These are phyloP conservation scores for Carex arenaria DNA, from an alignment of 202 grass and related monocot genomes.

Conservation along the genomic window DNA sequence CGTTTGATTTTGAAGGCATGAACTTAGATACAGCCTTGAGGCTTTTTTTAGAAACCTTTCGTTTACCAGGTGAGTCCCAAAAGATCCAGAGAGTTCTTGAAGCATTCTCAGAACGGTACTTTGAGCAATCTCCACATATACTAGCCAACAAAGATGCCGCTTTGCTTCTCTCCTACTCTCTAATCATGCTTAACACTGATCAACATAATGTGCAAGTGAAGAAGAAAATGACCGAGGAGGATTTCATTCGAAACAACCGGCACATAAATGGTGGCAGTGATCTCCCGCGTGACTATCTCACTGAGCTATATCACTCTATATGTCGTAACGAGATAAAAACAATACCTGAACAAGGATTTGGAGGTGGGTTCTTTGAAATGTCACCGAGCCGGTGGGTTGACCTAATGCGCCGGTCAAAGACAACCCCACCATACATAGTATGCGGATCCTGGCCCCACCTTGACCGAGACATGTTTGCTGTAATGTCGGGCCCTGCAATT, in stretches of 20 bases:
- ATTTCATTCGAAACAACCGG: conserved; percentile 98
- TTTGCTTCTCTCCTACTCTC: conserved; percentile 84
- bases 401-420: conserved; percentile 85
- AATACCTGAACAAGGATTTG: conserved; percentile 74
- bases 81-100: conserved; percentile 99
- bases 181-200: conserved; percentile 99
- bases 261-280: conserved; percentile 92
- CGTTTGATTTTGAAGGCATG: conserved; percentile 95
- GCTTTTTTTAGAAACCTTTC: conserved; percentile 94
- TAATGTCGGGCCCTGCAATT: conserved; percentile 99
- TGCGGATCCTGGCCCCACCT: conserved; percentile 82
- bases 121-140: conserved; percentile 84
- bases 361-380: conserved; percentile 84
- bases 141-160: conserved; percentile 95
- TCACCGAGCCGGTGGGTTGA: conserved; percentile 98
- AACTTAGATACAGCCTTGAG: conserved; percentile 94
- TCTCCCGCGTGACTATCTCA: conserved; percentile 84
- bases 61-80: conserved; percentile 96
- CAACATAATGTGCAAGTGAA: conserved; percentile 99
- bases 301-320: conserved; percentile 88
- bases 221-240: conserved; percentile 99
- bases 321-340: conserved; percentile 92
- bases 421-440: conserved; percentile 80
- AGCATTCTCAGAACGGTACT: conserved; percentile 97
- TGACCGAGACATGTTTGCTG: conserved; percentile 94